Evolutionary conservation across 1,284 basidiomycete species (phyloP).

Genomic region (Irpex lacteus): DNA sequence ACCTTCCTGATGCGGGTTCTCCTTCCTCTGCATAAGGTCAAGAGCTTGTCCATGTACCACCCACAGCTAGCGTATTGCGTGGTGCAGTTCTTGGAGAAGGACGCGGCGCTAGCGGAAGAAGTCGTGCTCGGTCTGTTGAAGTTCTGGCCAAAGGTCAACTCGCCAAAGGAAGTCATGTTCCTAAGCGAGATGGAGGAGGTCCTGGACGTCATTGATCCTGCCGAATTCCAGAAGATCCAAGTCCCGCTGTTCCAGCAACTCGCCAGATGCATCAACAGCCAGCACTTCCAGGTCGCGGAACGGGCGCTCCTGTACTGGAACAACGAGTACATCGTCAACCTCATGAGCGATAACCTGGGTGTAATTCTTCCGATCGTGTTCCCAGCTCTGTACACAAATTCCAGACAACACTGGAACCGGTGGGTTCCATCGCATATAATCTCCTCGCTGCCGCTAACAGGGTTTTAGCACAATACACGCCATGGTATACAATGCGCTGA

Average conservation of each 20-base stretch:
- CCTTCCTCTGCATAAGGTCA: conserved; percentile 97
- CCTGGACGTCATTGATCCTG: conserved; percentile 95
- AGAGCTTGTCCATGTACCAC: conserved; percentile 95
- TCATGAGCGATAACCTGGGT: conserved; percentile 96
- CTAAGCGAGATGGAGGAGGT: conserved; percentile 99
- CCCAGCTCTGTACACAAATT: conserved; percentile 96
- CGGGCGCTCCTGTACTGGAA: conserved; percentile 96
- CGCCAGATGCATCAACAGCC: conserved; percentile 96
- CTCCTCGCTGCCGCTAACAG: neutral
- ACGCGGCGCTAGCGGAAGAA: conserved; percentile 89
- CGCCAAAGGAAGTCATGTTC: conserved; percentile 99
- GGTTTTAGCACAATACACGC: conserved; percentile 90
- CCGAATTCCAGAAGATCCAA: conserved; percentile 97
- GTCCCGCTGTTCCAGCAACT: conserved; percentile 93
- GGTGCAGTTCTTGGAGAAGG: conserved; percentile 99
- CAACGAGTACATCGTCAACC: conserved; percentile 99
- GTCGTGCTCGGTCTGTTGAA: conserved; percentile 93
- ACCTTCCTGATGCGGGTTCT: conserved; percentile 96
- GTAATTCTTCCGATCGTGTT: conserved; percentile 95
- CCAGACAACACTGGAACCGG: conserved; percentile 98
- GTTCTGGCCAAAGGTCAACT: conserved; percentile 99
- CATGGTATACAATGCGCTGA: conserved; percentile 98
- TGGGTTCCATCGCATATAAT: conserved; percentile 38
- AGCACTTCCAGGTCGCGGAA: conserved; percentile 99
- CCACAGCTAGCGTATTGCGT: conserved; percentile 99